Conservation (phyloP, 176 grass and related monocot species). For the Lolium perenne region DNA sequence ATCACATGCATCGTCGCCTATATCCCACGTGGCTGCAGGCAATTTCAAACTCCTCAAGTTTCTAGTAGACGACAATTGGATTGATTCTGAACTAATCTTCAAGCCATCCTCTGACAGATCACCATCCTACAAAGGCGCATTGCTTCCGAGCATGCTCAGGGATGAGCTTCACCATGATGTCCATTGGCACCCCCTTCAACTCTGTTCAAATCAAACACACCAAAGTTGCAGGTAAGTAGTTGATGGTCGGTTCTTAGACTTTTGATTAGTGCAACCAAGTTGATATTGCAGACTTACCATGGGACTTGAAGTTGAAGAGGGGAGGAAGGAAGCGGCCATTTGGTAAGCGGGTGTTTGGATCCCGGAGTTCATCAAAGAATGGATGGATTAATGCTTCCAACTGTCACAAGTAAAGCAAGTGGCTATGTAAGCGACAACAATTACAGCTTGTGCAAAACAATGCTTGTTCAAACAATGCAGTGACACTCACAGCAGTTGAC, state of each 20-base stretch:
- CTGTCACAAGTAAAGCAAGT: slow-evolving; percentile 48
- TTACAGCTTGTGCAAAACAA: background rate
- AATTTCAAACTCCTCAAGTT: slow-evolving; percentile 12
- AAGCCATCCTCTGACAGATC: slow-evolving; percentile 34
- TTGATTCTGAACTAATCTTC: slow-evolving; percentile 43
- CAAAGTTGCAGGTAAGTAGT: slow-evolving; percentile 13
- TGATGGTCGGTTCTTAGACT: background rate
- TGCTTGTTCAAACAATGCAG: slow-evolving; percentile 25
- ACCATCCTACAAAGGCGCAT: slow-evolving; percentile 59
- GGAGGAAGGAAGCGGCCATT: slow-evolving; percentile 85
- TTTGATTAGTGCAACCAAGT: background rate
- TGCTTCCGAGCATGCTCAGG: slow-evolving; percentile 86
- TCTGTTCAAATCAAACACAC: slow-evolving; percentile 52
- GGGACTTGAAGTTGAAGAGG: slow-evolving; percentile 94
- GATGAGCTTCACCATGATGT: slow-evolving; percentile 69
- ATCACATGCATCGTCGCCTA: slow-evolving; percentile 39
- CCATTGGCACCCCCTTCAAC: slow-evolving; percentile 69
- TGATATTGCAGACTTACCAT: slow-evolving; percentile 51
- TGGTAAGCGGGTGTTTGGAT: slow-evolving; percentile 75
- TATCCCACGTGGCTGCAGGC: slow-evolving; percentile 13
- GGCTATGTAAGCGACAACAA: slow-evolving; percentile 12
- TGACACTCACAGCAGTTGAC: slow-evolving; percentile 77
- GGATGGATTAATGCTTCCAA: slow-evolving; percentile 91
- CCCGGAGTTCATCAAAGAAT: slow-evolving; percentile 94
- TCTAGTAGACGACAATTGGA: slow-evolving; percentile 33